A percentile compares a stretch with the other conserved stretches of the same genome.
phyloP scores from a whole-genome alignment of 2,329 filamentous ascomycete genomes.

The Rhynchosporium agropyri region DNA sequence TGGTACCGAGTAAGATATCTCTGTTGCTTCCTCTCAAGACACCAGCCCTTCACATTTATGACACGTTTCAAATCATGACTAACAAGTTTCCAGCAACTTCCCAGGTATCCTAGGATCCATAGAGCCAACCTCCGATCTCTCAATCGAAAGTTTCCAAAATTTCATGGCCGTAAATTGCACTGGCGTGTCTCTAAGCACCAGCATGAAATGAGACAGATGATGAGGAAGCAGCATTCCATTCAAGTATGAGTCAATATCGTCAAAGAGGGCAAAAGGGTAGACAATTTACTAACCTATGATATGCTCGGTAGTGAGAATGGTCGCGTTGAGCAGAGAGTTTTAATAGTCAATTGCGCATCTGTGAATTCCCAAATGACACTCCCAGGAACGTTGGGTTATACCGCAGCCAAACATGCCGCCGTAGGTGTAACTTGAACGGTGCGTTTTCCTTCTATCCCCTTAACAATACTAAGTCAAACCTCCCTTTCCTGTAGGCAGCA shows the following conservation, averaged over 20 bases:
- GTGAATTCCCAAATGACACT: constrained; percentile 34
- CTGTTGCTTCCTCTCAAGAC: background rate
- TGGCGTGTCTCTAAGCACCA: constrained; percentile 43
- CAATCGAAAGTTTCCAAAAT: constrained; percentile 35
- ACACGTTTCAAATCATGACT: background rate
- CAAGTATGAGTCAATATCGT: constrained; percentile 12
- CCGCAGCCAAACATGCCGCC: constrained; percentile 39
- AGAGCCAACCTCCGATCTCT: constrained; percentile 15
- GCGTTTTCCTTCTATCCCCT: constrained; percentile 14
- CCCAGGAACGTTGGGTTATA: constrained; percentile 31
- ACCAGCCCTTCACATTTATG: too few relatives aligned
- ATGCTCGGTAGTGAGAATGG: constrained; percentile 20
- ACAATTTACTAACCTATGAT: background rate
- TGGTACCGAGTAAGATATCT: constrained; percentile 24
- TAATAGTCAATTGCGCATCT: constrained; percentile 40
- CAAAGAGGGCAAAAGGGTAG: too few relatives aligned
- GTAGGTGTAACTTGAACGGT: constrained; percentile 35
- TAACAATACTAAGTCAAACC: background rate
- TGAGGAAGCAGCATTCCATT: constrained; percentile 28
- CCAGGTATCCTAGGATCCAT: constrained; percentile 19
- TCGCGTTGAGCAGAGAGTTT: constrained; percentile 31
- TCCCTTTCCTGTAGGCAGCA: constrained; percentile 12
- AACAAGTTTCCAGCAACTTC: constrained; percentile 21
- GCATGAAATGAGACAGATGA: constrained; percentile 39
- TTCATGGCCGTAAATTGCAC: constrained; percentile 43